These are phyloP conservation scores for Thymus quinquecostatus DNA, from an alignment of 257 asterid genomes.

Conservation along the genomic window DNA sequence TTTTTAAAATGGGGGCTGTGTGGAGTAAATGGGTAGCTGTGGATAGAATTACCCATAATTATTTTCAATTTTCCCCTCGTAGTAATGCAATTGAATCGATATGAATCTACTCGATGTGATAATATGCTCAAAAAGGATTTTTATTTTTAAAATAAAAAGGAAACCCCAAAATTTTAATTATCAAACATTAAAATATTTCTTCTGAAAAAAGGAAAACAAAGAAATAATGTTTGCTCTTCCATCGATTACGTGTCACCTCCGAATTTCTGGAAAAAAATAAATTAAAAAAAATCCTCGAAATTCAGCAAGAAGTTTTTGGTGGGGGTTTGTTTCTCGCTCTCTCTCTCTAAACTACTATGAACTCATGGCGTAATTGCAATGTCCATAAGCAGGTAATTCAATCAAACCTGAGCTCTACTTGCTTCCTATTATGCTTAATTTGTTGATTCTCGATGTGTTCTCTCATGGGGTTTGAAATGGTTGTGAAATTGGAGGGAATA, in stretches of 20 bases:
- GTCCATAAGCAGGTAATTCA: slow-evolving; percentile 34
- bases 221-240: too few relatives aligned
- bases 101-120: too few relatives aligned
- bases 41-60: too few relatives aligned
- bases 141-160: too few relatives aligned
- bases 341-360: slow-evolving; percentile 15
- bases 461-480: neutral
- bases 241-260: neutral
- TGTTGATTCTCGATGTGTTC: neutral
- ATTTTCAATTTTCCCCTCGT: too few relatives aligned
- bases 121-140: too few relatives aligned
- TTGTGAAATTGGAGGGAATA: slow-evolving; percentile 5
- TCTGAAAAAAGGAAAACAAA: too few relatives aligned
- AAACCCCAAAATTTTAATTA: too few relatives aligned
- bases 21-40: too few relatives aligned
- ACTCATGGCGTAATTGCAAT: slow-evolving; percentile 25
- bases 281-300: neutral
- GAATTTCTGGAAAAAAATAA: neutral
- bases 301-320: neutral
- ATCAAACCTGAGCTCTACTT: neutral
- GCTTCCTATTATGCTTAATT: neutral
- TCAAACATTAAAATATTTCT: too few relatives aligned
- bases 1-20: too few relatives aligned
- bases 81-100: too few relatives aligned
- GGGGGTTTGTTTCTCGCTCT: neutral